Evolutionary conservation across 75 land plant genomes (phyloP), one percentile per base, ranked within the genome.

Genomic region (Cryptomeria japonica): DNA sequence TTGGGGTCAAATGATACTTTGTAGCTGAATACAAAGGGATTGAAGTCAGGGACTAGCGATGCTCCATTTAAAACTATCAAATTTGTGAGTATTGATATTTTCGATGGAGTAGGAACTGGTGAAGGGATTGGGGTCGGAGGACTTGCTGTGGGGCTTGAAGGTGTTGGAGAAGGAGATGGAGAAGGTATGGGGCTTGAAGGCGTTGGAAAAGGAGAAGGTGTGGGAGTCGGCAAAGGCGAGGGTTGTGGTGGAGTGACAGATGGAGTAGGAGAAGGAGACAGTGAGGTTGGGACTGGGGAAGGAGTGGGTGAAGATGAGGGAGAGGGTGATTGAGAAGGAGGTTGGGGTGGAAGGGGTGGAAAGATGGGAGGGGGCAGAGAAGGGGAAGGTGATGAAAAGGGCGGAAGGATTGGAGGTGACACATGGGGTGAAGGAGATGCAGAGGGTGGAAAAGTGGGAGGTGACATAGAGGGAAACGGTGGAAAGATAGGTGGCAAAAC

Each of bases 11-110:
- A 46, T 82, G 84, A 82, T 46, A 41, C 84, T n/a, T 25, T 82
- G 84, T 82, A 82, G 84, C 13, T 82, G 51, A 82, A 82, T 82
- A 82, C 32, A 82, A 4, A 82, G 84, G 84, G 84, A n/a, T 82
- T 9, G 28, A 82, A 82, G 15, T 82, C 49, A 46, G 84, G 84
- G 4, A 46, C 84, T 28, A 82, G 44, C 47, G 25, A 28, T 82
- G 84, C 84, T 82, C 84, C 84, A 46, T 79, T 79, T 79, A 34
- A 46, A 25, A 82, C 41, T 18, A 31, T 10, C 51, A 82, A 82
- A 82, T 82, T 82, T 44, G 84, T 25, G 41, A 82, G 84, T 46
- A 46, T 46, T 46, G 51, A 42, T 46, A 82, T 44, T 46, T 42
- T 28, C 44, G 51, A 11, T 13, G 84, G 84, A 25, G 46, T 82